phyloP scores from a whole-genome alignment of 192 early-diverging fungal genomes.

The Linnemannia exigua region DNA sequence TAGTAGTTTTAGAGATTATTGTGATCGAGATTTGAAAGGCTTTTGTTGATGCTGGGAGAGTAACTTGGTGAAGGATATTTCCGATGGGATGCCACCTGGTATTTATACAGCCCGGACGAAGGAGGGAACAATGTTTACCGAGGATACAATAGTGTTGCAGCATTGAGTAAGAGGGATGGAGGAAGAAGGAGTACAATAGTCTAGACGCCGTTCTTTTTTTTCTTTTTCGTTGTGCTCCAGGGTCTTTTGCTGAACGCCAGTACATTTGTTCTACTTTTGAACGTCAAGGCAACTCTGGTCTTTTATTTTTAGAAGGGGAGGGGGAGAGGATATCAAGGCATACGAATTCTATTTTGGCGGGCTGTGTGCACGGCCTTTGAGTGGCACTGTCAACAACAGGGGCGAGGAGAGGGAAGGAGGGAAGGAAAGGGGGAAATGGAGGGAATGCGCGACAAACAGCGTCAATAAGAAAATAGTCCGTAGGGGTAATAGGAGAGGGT shows the following conservation, averaged over 20 bases:
- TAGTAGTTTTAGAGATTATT: not conserved
- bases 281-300: not conserved
- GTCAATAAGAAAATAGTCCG: not conserved
- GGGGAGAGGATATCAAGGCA: not conserved
- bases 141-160: too few relatives aligned
- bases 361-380: not conserved
- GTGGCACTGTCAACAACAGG: slow-evolving; percentile 1
- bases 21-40: too few relatives aligned
- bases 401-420: too few relatives aligned
- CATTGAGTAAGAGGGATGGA: too few relatives aligned
- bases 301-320: not conserved
- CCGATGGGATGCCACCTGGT: not conserved
- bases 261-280: too few relatives aligned
- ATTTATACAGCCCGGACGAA: not conserved
- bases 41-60: not conserved
- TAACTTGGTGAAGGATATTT: not conserved
- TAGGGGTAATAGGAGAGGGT: not conserved
- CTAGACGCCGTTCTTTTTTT: not conserved
- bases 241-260: not conserved
- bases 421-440: not conserved
- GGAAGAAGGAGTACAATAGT: not conserved
- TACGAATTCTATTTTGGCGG: not conserved
- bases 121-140: not conserved
- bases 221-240: not conserved
- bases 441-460: not conserved